Percentiles rank a stretch among this genome's conserved stretches.
phyloP scores from a whole-genome alignment of 257 asterid species.

The Solanum pimpinellifolium region DNA sequence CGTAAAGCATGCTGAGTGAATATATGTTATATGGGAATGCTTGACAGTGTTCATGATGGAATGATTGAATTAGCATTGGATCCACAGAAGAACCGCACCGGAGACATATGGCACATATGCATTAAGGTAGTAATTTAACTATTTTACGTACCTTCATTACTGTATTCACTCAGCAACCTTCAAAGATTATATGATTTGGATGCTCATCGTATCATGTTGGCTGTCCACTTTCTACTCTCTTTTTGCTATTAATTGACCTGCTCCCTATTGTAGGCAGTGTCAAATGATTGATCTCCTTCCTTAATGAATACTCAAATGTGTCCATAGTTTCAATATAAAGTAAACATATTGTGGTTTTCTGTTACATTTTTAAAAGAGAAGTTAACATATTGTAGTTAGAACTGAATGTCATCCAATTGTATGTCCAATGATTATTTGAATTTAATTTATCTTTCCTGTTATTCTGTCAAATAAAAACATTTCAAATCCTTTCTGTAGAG shows the following conservation, averaged over 20 bases:
- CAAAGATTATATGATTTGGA: neutral
- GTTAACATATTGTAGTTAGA: neutral
- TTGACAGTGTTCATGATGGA: conserved; percentile 28
- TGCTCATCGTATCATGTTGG: neutral
- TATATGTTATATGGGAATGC: conserved; percentile 20
- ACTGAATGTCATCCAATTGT: neutral
- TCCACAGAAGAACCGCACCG: conserved; percentile 75
- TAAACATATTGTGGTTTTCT: neutral
- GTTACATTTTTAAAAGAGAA: neutral
- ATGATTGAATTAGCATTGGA: conserved; percentile 63
- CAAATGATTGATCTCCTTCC: neutral
- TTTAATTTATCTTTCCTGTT: neutral
- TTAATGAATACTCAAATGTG: neutral
- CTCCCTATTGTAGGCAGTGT: neutral
- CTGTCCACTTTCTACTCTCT: neutral
- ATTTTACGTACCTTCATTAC: neutral
- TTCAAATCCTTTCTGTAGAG: neutral
- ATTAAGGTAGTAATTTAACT: conserved; percentile 49
- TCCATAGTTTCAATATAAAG: neutral
- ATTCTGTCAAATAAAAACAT: neutral
- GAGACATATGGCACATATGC: conserved; percentile 90
- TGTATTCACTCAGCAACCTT: neutral
- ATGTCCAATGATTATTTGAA: neutral
- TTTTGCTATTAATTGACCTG: neutral
- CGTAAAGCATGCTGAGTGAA: neutral